These are phyloP conservation scores for Peronospora farinosa DNA, from an alignment of 352 stramenopile genomes.

Conservation along the genomic window DNA sequence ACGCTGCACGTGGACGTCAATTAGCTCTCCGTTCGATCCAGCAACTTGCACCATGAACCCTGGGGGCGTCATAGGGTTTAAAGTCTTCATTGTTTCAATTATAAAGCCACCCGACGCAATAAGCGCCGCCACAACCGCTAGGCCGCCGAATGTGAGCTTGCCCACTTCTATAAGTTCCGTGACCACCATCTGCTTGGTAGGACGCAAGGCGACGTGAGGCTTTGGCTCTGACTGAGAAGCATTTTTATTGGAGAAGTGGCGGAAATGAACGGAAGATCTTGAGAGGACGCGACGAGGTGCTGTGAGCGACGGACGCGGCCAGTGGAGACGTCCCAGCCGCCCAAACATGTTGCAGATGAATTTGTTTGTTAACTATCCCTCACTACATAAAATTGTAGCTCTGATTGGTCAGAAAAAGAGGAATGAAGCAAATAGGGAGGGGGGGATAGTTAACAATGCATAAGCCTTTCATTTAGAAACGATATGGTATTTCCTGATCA, in stretches of 20 bases:
- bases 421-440: too few species aligned
- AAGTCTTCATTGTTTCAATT: slow-evolving; percentile 58
- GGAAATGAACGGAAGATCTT: not conserved
- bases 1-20: slow-evolving; percentile 50
- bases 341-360: slow-evolving; percentile 23
- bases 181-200: slow-evolving; percentile 41
- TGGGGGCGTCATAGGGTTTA: slow-evolving; percentile 47
- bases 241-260: slow-evolving; percentile 21
- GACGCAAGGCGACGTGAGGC: slow-evolving; percentile 15
- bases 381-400: too few species aligned
- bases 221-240: not conserved
- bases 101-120: slow-evolving; percentile 52
- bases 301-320: not conserved
- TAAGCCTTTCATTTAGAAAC: too few species aligned
- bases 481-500: too few species aligned
- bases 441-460: too few species aligned
- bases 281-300: not conserved
- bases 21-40: slow-evolving; percentile 29
- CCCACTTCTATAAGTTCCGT: slow-evolving; percentile 54
- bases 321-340: slow-evolving; percentile 12
- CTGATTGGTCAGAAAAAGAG: too few species aligned
- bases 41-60: slow-evolving; percentile 45
- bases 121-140: slow-evolving; percentile 36
- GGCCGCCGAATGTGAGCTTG: slow-evolving; percentile 54
- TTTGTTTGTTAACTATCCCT: not conserved